Evolutionary conservation across 139 green algal species (phyloP).

Genomic region (Chlamydomonas schloesseri): DNA sequence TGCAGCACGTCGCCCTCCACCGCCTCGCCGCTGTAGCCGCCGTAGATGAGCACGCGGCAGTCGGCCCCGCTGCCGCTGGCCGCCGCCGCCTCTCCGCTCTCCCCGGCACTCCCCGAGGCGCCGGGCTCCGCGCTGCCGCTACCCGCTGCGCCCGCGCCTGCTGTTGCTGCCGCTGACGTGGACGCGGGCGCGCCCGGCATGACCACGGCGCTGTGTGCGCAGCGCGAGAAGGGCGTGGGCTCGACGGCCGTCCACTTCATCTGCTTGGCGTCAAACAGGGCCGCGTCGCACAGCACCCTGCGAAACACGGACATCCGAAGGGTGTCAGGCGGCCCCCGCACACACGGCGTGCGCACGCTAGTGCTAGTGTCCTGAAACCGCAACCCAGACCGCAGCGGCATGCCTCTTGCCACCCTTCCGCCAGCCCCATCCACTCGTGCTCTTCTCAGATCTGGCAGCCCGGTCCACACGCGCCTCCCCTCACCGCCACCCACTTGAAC

Average conservation of each 20-base stretch:
- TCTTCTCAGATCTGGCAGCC: too few species aligned
- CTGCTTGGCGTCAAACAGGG: constrained; percentile 58
- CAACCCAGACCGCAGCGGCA: too few species aligned
- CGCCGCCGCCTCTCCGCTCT: background rate
- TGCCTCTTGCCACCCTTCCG: too few species aligned
- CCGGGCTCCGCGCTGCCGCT: too few species aligned
- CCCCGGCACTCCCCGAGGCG: background rate
- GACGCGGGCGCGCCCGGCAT: background rate
- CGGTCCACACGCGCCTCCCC: too few species aligned
- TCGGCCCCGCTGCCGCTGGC: background rate
- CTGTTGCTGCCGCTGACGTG: background rate
- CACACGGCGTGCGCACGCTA: too few species aligned
- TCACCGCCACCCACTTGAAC: constrained; percentile 46
- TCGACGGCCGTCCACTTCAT: constrained; percentile 61
- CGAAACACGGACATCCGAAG: constrained; percentile 8
- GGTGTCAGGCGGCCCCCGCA: too few species aligned
- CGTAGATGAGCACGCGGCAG: constrained; percentile 31
- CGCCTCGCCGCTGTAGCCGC: constrained; percentile 55
- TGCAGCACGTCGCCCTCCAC: constrained; percentile 67
- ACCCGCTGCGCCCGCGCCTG: too few species aligned
- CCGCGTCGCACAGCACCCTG: constrained; percentile 64
- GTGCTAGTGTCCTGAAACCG: too few species aligned
- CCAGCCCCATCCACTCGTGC: too few species aligned
- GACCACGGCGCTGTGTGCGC: constrained; percentile 58
- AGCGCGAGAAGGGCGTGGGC: constrained; percentile 65